Conservation (phyloP, 2,329 filamentous ascomycete species). For the Botrytis paeoniae region DNA sequence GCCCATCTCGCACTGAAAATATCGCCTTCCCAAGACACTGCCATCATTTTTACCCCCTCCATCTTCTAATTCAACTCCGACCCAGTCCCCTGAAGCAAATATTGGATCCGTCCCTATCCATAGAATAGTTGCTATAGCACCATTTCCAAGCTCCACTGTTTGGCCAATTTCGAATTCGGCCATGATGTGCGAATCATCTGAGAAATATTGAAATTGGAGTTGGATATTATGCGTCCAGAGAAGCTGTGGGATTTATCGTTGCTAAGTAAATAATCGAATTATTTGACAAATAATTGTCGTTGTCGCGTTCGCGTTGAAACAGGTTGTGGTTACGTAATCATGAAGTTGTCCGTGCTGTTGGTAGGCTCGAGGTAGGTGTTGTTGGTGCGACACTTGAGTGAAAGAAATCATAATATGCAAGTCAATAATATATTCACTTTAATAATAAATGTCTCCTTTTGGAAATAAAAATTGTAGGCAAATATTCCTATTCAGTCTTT, state of each 20-base stretch:
- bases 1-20: slow-evolving; percentile 80
- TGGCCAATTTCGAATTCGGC: slow-evolving; percentile 51
- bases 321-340: slow-evolving; percentile 1
- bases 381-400: background rate
- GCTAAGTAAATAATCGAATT: slow-evolving; percentile 2
- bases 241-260: background rate
- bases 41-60: slow-evolving; percentile 90
- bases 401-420: background rate
- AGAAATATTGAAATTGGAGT: background rate
- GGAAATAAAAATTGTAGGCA: background rate
- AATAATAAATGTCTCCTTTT: background rate
- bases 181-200: slow-evolving; percentile 43
- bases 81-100: slow-evolving; percentile 81
- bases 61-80: slow-evolving; percentile 84
- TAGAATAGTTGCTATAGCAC: slow-evolving; percentile 71
- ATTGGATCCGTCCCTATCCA: slow-evolving; percentile 71
- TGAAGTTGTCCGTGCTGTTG: background rate
- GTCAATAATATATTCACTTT: background rate
- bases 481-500: too few relatives aligned
- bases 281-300: background rate
- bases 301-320: slow-evolving; percentile 3
- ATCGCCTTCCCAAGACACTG: slow-evolving; percentile 79
- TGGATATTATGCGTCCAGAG: background rate
- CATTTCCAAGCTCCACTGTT: slow-evolving; percentile 69
- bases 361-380: background rate